These are phyloP conservation scores for Macrolepiota fuliginosa DNA, from an alignment of 768 basidiomycete species.

Conservation along the genomic window DNA sequence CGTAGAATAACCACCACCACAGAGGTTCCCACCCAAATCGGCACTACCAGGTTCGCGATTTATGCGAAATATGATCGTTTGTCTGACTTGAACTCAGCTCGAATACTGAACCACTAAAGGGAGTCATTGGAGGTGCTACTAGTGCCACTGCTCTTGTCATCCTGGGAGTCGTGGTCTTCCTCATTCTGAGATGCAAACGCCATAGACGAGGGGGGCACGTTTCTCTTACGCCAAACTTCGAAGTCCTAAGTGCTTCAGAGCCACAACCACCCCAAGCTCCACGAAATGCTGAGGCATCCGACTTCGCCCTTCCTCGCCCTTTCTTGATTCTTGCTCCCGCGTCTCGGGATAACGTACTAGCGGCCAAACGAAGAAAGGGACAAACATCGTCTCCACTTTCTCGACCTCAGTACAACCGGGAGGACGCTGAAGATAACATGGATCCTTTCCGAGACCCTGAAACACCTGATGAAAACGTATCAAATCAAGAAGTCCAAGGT, in stretches of 20 bases:
- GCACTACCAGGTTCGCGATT: not conserved
- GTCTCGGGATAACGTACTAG: not conserved
- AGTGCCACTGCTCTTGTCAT: not conserved
- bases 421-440: not conserved
- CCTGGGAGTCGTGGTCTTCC: conserved; percentile 1
- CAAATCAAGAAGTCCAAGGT: not conserved
- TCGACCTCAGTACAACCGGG: too few relatives aligned
- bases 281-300: not conserved
- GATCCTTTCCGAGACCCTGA: conserved; percentile 4
- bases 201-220: not conserved
- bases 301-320: not conserved
- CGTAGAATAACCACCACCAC: not conserved
- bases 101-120: not conserved
- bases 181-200: conserved; percentile 6
- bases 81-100: not conserved
- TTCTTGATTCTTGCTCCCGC: not conserved
- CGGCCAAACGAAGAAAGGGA: not conserved
- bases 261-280: not conserved
- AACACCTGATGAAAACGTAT: not conserved
- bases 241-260: not conserved
- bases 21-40: not conserved
- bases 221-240: not conserved
- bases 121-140: conserved; percentile 7
- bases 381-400: not conserved
- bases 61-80: too few relatives aligned